Evolutionary conservation across 2,329 filamentous ascomycete genomes (phyloP).

Genomic region (Sporothrix humicola): DNA sequence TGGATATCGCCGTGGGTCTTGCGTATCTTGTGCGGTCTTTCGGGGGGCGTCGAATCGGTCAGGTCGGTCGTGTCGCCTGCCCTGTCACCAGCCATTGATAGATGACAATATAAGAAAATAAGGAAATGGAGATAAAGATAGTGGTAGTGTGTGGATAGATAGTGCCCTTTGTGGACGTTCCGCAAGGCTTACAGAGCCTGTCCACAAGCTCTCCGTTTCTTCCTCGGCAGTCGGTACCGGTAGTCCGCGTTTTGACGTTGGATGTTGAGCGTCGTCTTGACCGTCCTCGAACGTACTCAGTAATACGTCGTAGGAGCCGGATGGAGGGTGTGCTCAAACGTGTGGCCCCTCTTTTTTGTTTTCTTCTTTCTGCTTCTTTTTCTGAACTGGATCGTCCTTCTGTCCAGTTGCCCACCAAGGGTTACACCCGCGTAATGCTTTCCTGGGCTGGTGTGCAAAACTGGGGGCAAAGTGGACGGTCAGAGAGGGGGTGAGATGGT

Average conservation of each 20-base stretch:
- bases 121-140: background rate
- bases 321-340: constrained; percentile 15
- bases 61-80: constrained; percentile 18
- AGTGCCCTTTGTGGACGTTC: too few relatives aligned
- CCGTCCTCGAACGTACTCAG: background rate
- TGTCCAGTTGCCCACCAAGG: background rate
- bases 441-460: background rate
- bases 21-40: constrained; percentile 16
- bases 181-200: constrained; percentile 1
- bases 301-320: background rate
- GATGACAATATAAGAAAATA: constrained; percentile 12
- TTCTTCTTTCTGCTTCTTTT: background rate
- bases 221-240: constrained; percentile 22
- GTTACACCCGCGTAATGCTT: constrained; percentile 26
- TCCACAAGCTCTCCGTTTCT: background rate
- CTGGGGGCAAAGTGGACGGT: background rate
- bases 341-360: constrained; percentile 26
- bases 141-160: background rate
- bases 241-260: background rate
- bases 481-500: constrained; percentile 9
- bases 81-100: constrained; percentile 25
- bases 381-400: background rate
- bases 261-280: background rate
- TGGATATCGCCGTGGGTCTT: constrained; percentile 27
- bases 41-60: constrained; percentile 5